Percentiles rank a stretch among this genome's conserved stretches.
Conservation (phyloP, 2,329 filamentous ascomycete genomes). For the Raffaelea arxii region DNA sequence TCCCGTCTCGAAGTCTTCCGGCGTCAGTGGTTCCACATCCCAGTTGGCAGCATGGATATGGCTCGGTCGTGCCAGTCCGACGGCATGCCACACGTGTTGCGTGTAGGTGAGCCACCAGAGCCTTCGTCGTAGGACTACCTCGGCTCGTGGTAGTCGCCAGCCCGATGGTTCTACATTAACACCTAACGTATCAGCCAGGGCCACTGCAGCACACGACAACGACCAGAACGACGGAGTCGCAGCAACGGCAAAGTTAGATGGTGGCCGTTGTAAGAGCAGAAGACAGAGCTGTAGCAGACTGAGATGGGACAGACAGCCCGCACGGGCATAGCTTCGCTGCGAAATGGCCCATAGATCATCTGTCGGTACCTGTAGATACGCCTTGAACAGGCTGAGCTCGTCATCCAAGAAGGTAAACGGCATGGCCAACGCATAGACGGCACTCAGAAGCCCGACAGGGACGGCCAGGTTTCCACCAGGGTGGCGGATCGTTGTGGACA, state of each 20-base stretch:
- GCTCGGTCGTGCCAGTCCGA: conserved; percentile 12
- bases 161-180: conserved; percentile 13
- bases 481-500: conserved; percentile 7
- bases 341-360: conserved; percentile 18
- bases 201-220: conserved; percentile 15
- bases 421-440: conserved; percentile 16
- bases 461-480: conserved; percentile 2
- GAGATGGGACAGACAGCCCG: conserved; percentile 13
- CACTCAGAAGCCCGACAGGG: conserved; percentile 14
- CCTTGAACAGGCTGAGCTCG: conserved; percentile 16
- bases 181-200: conserved; percentile 16
- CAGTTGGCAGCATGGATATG: conserved; percentile 15
- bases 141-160: conserved; percentile 16
- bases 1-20: conserved; percentile 14
- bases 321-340: conserved; percentile 14
- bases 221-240: conserved; percentile 15
- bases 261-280: conserved; percentile 15
- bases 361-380: conserved; percentile 15
- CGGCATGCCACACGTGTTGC: conserved; percentile 15
- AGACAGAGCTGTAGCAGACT: conserved; percentile 15
- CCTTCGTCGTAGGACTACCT: conserved; percentile 15
- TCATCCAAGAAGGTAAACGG: conserved; percentile 18
- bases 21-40: conserved; percentile 11
- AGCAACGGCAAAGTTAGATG: conserved; percentile 15
- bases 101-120: conserved; percentile 18